Evolutionary conservation across 495 filamentous ascomycete species (phyloP).

Genomic region (Xylaria nigripes): DNA sequence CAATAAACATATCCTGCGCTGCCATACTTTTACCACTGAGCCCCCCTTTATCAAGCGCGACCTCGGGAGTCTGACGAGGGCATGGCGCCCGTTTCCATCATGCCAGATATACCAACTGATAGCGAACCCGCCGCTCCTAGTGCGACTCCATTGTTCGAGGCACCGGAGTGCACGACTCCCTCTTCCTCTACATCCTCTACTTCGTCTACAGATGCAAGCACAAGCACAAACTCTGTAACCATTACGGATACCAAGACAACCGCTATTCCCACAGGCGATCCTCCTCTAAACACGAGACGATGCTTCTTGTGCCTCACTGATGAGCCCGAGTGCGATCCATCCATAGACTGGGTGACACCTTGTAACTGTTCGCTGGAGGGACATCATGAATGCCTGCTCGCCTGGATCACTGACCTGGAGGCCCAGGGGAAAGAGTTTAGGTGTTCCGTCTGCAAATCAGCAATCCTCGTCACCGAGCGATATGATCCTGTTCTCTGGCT

Average conservation of each 20-base stretch:
- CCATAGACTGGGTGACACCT: constrained; percentile 72
- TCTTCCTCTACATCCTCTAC: neutral
- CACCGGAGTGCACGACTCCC: neutral
- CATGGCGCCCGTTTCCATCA: neutral
- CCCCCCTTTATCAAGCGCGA: neutral
- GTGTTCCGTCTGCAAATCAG: constrained; percentile 83
- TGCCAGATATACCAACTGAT: neutral
- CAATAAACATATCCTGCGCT: neutral
- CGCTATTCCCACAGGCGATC: constrained; percentile 1
- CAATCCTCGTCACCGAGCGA: constrained; percentile 66
- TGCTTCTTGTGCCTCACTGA: constrained; percentile 94
- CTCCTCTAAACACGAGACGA: constrained; percentile 43
- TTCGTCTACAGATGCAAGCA: neutral
- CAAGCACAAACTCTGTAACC: too few relatives aligned
- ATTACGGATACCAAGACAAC: neutral
- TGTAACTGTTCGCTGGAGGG: constrained; percentile 85
- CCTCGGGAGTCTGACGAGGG: neutral
- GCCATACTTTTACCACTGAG: neutral
- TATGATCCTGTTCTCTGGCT: constrained; percentile 56
- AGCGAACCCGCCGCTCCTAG: neutral
- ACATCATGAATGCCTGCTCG: constrained; percentile 81
- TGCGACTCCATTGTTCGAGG: neutral
- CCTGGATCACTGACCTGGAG: constrained; percentile 84
- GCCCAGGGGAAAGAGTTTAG: constrained; percentile 50
- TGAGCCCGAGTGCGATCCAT: constrained; percentile 59